These are phyloP conservation scores for Pyropia haitanensis DNA, from an alignment of 23 red algal genomes.

Conservation along the genomic window DNA sequence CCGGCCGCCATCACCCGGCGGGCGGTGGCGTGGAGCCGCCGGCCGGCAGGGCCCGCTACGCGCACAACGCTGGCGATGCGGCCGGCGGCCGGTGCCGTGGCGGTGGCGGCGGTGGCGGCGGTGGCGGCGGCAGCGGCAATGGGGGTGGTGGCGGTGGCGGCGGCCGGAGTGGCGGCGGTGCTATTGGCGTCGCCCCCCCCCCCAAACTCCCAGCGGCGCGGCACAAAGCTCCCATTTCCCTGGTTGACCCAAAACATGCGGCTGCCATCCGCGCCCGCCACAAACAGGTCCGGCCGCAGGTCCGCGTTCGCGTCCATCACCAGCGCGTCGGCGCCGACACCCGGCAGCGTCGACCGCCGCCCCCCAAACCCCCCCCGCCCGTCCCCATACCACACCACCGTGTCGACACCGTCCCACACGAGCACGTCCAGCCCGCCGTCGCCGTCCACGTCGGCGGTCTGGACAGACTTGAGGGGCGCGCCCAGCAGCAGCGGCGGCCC, in stretches of 20 bases:
- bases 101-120: neutral
- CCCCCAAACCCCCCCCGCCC: slow-evolving; percentile 30
- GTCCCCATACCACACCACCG: slow-evolving; percentile 47
- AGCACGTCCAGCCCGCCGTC: slow-evolving; percentile 80
- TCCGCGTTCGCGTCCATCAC: slow-evolving; percentile 80
- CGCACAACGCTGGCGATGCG: neutral
- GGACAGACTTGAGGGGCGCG: slow-evolving; percentile 13
- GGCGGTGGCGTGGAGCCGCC: no score
- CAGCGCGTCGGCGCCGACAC: slow-evolving; percentile 15
- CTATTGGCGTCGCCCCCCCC: neutral
- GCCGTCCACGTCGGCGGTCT: slow-evolving; percentile 70
- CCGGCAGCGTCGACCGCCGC: slow-evolving; percentile 8
- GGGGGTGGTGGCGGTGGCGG: no score
- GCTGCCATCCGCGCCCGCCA: slow-evolving; percentile 45
- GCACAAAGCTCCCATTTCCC: slow-evolving; percentile 3
- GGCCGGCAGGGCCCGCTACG: no score
- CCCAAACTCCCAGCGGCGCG: neutral
- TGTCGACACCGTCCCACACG: slow-evolving; percentile 33
- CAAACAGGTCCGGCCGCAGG: slow-evolving; percentile 76
- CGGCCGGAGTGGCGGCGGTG: no score
- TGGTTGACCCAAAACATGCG: slow-evolving; percentile 44
- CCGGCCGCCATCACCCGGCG: no score
- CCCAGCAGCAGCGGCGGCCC: slow-evolving; percentile 4
- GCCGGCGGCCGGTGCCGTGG: neutral
- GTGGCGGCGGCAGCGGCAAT: neutral